These are phyloP conservation scores for Calocera cornea DNA, from an alignment of 768 basidiomycete species.

Conservation along the genomic window DNA sequence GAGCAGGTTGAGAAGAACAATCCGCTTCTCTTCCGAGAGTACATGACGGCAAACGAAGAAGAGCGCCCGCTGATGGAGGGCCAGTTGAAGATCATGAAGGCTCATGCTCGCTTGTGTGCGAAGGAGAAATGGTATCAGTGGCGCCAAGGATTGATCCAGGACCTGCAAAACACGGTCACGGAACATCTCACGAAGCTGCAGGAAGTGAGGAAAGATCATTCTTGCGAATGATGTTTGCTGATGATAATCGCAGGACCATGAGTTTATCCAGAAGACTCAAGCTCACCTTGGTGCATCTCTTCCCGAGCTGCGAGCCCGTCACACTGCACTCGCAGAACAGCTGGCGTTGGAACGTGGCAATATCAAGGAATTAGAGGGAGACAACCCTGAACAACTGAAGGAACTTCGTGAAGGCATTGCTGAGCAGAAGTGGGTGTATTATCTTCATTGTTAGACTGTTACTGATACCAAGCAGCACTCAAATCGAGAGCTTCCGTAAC, in stretches of 20 bases:
- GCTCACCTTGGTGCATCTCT: neutral
- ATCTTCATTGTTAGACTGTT: neutral
- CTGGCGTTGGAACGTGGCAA: neutral
- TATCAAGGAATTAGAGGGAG: slow-evolving; percentile 12
- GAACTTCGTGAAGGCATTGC: slow-evolving; percentile 15
- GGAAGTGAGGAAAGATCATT: neutral
- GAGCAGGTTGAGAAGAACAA: neutral
- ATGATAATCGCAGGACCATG: neutral
- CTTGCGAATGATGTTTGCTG: neutral
- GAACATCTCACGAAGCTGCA: neutral
- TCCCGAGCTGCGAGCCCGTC: neutral
- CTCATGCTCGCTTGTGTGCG: neutral
- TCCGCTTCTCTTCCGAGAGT: neutral
- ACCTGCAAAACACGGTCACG: neutral
- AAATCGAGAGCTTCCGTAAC: slow-evolving; percentile 10
- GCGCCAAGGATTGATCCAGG: neutral
- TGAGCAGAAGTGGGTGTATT: slow-evolving; percentile 16
- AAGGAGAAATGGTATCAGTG: slow-evolving; percentile 4
- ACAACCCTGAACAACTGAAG: slow-evolving; percentile 13
- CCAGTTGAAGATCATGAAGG: slow-evolving; percentile 1
- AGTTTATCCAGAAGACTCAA: neutral
- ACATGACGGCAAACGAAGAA: neutral
- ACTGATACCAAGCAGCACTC: slow-evolving; percentile 5
- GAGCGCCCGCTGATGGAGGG: neutral
- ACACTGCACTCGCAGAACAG: neutral